Evolutionary conservation across 257 asterid species (phyloP).

Genomic region (Rehmannia glutinosa): DNA sequence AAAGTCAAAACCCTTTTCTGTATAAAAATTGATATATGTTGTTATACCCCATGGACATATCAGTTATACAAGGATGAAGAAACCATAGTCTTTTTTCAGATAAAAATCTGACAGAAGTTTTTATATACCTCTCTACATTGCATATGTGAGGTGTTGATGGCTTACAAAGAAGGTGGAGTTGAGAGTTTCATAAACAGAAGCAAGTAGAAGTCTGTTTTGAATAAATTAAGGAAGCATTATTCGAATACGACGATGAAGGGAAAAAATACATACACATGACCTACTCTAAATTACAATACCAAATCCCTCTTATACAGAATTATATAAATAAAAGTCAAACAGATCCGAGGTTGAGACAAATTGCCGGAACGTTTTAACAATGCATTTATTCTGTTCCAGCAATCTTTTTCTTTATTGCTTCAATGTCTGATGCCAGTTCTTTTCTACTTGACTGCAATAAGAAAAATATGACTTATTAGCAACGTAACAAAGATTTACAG

Average conservation of each 20-base stretch:
- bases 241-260: conserved; percentile 16
- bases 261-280: conserved; percentile 30
- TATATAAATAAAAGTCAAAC: conserved; percentile 3
- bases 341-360: conserved; percentile 22
- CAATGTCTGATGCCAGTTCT: conserved; percentile 78
- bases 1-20: no score
- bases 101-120: not conserved
- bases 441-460: conserved; percentile 80
- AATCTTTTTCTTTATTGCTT: conserved; percentile 80
- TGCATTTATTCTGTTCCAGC: conserved; percentile 64
- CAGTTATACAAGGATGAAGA: not conserved
- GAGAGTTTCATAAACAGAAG: not conserved
- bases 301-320: conserved; percentile 36
- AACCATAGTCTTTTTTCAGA: not conserved
- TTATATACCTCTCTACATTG: no score
- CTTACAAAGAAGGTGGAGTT: not conserved
- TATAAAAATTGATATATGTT: no score
- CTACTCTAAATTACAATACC: conserved; percentile 41
- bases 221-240: conserved; percentile 23
- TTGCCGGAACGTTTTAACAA: not conserved
- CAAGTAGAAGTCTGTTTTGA: not conserved
- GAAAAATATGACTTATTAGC: not conserved
- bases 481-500: no score
- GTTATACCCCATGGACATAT: no score
- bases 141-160: no score